phyloP scores from a whole-genome alignment of 2,329 filamentous ascomycete species.

The Aspergillus persii region DNA sequence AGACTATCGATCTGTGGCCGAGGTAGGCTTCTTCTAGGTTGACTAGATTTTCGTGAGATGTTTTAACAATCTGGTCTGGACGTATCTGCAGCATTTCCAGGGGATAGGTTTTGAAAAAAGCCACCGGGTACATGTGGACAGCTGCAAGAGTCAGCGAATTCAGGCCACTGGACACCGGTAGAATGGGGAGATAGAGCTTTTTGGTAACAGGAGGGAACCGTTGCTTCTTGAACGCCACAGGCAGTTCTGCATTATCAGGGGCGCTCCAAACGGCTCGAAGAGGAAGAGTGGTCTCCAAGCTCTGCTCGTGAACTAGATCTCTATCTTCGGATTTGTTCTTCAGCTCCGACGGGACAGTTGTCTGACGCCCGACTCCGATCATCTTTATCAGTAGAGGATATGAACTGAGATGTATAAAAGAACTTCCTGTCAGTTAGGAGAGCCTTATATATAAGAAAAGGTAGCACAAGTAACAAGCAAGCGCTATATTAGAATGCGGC shows the following conservation, averaged over 20 bases:
- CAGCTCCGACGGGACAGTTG: not conserved
- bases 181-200: not conserved
- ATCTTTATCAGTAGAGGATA: not conserved
- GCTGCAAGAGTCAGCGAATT: not conserved
- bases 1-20: not conserved
- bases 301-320: not conserved
- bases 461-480: not conserved
- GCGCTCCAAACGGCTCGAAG: not conserved
- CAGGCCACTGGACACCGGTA: not conserved
- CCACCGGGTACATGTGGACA: not conserved
- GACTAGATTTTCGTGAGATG: not conserved
- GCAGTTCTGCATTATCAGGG: not conserved
- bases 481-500: not conserved
- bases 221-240: not conserved
- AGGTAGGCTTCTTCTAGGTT: not conserved
- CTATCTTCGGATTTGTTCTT: not conserved
- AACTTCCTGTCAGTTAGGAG: not conserved
- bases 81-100: not conserved
- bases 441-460: not conserved
- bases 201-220: not conserved
- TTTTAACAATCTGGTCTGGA: not conserved
- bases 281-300: not conserved
- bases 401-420: not conserved
- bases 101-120: not conserved
- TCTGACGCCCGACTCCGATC: not conserved